phyloP scores from a whole-genome alignment of 176 grass and related monocot genomes.

The Lolium perenne region DNA sequence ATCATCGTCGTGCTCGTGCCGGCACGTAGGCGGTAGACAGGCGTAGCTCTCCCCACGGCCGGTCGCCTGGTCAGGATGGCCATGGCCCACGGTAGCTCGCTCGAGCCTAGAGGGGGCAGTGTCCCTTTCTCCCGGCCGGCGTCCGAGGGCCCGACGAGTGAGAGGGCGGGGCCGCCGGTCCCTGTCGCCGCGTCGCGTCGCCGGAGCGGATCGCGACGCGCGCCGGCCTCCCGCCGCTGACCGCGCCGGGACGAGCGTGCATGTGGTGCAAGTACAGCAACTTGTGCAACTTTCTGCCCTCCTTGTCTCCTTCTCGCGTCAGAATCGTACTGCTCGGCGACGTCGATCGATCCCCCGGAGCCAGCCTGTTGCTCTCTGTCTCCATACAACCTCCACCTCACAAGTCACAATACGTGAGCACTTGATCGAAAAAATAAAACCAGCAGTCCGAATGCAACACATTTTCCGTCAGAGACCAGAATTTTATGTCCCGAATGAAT shows the following conservation, averaged over 20 bases:
- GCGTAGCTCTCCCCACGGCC: conserved; percentile 10
- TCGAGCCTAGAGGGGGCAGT: background rate
- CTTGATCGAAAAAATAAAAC: background rate
- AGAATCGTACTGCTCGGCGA: background rate
- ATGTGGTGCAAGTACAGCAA: conserved; percentile 6
- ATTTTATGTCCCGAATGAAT: too few relatives aligned
- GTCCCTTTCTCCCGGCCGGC: conserved; percentile 27
- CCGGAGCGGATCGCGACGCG: background rate
- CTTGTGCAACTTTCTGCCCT: background rate
- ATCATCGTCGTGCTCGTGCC: background rate
- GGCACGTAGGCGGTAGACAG: conserved; percentile 8
- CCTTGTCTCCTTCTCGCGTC: background rate
- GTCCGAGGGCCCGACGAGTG: background rate
- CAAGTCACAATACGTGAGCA: background rate
- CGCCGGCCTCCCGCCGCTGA: conserved; percentile 33
- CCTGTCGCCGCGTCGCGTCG: background rate
- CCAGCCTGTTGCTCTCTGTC: background rate
- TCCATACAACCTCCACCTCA: background rate
- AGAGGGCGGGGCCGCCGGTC: conserved; percentile 12
- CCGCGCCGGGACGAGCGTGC: conserved; percentile 1
- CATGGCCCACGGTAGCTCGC: background rate
- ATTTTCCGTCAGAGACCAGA: background rate
- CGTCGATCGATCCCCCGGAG: background rate
- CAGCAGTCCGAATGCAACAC: background rate
- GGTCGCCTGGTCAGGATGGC: background rate